phyloP scores from a whole-genome alignment of 1,284 basidiomycete genomes.

The Pterulicium gracile region DNA sequence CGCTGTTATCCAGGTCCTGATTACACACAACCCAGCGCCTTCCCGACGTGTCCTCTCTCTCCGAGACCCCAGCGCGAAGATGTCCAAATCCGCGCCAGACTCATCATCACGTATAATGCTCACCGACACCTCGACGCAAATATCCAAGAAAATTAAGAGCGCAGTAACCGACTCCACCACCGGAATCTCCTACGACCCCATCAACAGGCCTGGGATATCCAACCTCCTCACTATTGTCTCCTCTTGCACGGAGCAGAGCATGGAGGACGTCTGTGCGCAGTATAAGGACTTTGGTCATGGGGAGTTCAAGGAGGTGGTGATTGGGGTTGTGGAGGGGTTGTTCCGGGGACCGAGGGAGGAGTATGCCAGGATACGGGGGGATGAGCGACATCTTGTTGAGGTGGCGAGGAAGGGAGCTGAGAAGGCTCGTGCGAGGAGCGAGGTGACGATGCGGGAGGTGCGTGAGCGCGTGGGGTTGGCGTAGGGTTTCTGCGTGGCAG shows the following conservation, averaged over 20 bases:
- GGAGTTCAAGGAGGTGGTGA: constrained; percentile 63
- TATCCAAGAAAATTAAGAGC: constrained; percentile 62
- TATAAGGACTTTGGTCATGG: constrained; percentile 55
- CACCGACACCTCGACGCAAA: constrained; percentile 60
- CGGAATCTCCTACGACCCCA: constrained; percentile 72
- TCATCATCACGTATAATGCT: constrained; percentile 77
- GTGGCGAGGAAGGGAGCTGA: constrained; percentile 58
- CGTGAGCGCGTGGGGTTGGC: constrained; percentile 56
- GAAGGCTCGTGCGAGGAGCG: constrained; percentile 53
- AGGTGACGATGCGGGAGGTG: constrained; percentile 58
- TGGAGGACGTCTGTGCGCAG: constrained; percentile 33
- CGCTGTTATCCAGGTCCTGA: not conserved
- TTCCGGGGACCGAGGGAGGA: constrained; percentile 63
- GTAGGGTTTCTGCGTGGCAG: too few species aligned
- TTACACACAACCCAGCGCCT: constrained; percentile 40
- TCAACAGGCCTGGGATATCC: constrained; percentile 67
- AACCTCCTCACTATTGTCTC: constrained; percentile 77
- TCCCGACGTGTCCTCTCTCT: constrained; percentile 76
- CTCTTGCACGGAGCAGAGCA: constrained; percentile 47
- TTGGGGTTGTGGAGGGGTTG: constrained; percentile 62
- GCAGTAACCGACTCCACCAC: constrained; percentile 80
- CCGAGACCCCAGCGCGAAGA: constrained; percentile 79
- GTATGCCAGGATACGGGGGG: constrained; percentile 53
- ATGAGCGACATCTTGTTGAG: constrained; percentile 50
- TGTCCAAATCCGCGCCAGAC: constrained; percentile 90